Evolutionary conservation across 2,329 filamentous ascomycete genomes (phyloP).

Genomic region (Neodidymelliopsis sp.): DNA sequence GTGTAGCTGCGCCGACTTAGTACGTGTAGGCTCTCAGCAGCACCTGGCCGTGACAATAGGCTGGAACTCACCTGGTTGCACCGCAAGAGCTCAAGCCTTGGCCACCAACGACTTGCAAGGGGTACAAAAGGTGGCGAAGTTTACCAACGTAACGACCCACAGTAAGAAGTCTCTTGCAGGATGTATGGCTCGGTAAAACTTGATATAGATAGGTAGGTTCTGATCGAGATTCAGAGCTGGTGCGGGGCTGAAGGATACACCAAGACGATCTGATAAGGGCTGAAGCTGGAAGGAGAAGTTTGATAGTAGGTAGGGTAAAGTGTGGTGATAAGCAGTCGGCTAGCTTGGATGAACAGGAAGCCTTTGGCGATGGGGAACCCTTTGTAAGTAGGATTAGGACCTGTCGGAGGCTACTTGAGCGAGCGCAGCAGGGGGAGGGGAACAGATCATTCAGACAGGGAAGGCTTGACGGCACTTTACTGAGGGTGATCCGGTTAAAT

Average conservation of each 20-base stretch:
- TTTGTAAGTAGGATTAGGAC: conserved; percentile 47
- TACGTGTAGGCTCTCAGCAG: conserved; percentile 33
- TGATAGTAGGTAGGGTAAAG: conserved; percentile 14
- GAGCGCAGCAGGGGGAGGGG: conserved; percentile 36
- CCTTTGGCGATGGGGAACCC: conserved; percentile 38
- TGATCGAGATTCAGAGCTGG: conserved; percentile 40
- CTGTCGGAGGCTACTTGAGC: conserved; percentile 28
- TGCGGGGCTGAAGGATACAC: conserved; percentile 38
- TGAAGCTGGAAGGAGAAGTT: conserved; percentile 20
- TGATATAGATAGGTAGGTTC: conserved; percentile 29
- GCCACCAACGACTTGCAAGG: conserved; percentile 18
- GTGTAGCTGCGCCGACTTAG: conserved; percentile 34
- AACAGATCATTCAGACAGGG: conserved; percentile 49
- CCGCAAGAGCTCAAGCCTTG: conserved; percentile 19
- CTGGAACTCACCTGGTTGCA: conserved; percentile 27
- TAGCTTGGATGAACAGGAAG: conserved; percentile 42
- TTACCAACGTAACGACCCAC: conserved; percentile 25
- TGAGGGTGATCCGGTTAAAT: conserved; percentile 52
- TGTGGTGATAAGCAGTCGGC: conserved; percentile 33
- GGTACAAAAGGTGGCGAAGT: conserved; percentile 18
- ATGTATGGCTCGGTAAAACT: conserved; percentile 35
- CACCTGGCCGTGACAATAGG: conserved; percentile 9
- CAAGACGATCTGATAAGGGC: conserved; percentile 39
- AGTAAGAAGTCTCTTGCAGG: conserved; percentile 24
- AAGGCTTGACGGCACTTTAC: conserved; percentile 51